phyloP scores from a whole-genome alignment of 768 basidiomycete genomes.

The Boletus coccyginus region DNA sequence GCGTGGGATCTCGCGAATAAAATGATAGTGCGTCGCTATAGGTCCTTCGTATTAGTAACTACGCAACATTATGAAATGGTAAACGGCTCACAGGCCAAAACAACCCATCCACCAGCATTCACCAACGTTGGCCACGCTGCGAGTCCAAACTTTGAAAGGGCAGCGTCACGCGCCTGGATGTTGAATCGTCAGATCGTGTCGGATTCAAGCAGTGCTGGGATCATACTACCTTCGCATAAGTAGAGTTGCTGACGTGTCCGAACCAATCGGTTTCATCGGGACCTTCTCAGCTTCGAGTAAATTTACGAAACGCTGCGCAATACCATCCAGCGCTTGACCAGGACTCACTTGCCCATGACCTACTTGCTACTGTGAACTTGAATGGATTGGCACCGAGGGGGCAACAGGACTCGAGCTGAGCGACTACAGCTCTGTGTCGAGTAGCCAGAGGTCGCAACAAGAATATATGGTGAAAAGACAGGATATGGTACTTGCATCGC shows the following conservation, averaged over 20 bases:
- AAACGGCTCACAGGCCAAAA: constrained; percentile 2
- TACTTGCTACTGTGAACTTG: constrained; percentile 1
- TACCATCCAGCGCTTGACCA: neutral
- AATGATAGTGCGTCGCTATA: constrained; percentile 14
- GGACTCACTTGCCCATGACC: constrained; percentile 17
- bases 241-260: constrained; percentile 15
- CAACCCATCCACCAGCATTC: constrained; percentile 6
- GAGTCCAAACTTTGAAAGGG: constrained; percentile 6
- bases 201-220: neutral
- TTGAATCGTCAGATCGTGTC: neutral
- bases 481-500: constrained; percentile 5
- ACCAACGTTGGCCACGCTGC: constrained; percentile 14
- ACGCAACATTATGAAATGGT: neutral
- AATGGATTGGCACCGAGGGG: constrained; percentile 18
- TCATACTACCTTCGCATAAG: constrained; percentile 15
- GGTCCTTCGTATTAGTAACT: neutral
- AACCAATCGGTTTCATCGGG: constrained; percentile 19
- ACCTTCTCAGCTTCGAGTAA: constrained; percentile 8
- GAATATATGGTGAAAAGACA: constrained; percentile 6
- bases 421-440: constrained; percentile 10
- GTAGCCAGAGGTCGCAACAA: constrained; percentile 5
- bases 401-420: constrained; percentile 11
- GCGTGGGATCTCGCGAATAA: constrained; percentile 17
- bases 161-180: constrained; percentile 13
- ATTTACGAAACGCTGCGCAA: neutral